A percentile compares a stretch with the other conserved stretches of the same genome.
Evolutionary conservation across 1,139 yeast genomes (phyloP).

Genomic region (Protomyces inouyei): DNA sequence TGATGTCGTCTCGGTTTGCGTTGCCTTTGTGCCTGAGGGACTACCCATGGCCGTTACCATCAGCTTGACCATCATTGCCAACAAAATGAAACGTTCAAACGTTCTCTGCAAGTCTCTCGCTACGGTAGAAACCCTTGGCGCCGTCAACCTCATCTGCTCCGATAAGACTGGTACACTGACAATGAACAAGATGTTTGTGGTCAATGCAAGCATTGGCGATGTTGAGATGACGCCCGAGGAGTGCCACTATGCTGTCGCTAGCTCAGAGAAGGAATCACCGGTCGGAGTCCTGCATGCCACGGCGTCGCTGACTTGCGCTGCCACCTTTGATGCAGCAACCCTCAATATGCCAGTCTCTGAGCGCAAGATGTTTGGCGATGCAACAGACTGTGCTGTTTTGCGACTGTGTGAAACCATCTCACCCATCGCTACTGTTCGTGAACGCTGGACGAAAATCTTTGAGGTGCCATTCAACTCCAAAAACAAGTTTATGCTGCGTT

Average conservation of each 20-base stretch:
- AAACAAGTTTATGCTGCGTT: constrained; percentile 46
- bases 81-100: constrained; percentile 95
- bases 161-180: constrained; percentile 98
- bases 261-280: neutral
- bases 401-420: constrained; percentile 40
- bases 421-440: constrained; percentile 28
- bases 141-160: constrained; percentile 93
- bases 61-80: constrained; percentile 87
- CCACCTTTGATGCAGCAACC: constrained; percentile 37
- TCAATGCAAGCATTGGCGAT: constrained; percentile 65
- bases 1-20: constrained; percentile 44
- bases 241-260: constrained; percentile 26
- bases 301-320: constrained; percentile 44
- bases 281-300: constrained; percentile 39
- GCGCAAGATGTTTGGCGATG: constrained; percentile 45
- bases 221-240: constrained; percentile 61
- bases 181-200: constrained; percentile 60
- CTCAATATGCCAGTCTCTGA: constrained; percentile 35
- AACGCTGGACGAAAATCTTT: constrained; percentile 37
- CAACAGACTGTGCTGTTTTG: constrained; percentile 49
- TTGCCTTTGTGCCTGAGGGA: constrained; percentile 54
- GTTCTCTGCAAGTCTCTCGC: constrained; percentile 85
- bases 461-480: constrained; percentile 49
- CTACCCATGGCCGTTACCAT: constrained; percentile 54
- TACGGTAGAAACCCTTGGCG: constrained; percentile 98